A percentile compares a stretch with the other conserved stretches of the same genome.
Evolutionary conservation across 2,329 filamentous ascomycete species (phyloP).

Genomic region (Claviceps cyperi): DNA sequence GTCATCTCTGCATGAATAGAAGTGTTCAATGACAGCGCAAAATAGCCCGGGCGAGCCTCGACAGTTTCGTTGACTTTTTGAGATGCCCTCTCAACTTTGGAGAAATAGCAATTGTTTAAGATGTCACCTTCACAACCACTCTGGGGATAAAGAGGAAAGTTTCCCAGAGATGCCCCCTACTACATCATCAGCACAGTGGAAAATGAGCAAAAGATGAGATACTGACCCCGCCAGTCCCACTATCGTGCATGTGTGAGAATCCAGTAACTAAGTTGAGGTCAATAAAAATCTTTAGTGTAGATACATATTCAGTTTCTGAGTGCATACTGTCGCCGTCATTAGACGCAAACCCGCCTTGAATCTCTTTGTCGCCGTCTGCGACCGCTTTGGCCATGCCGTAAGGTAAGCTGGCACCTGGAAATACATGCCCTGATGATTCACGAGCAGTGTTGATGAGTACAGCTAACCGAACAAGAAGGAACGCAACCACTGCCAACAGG

Average conservation of each 20-base stretch:
- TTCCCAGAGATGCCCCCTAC: constrained; percentile 30
- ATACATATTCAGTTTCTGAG: too few relatives aligned
- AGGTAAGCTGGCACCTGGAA: constrained; percentile 15
- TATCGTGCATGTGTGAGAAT: constrained; percentile 18
- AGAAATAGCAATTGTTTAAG: constrained; percentile 34
- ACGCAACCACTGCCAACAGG: not conserved
- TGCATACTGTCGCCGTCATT: constrained; percentile 12
- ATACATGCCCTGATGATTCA: constrained; percentile 12
- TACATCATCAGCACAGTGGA: not conserved
- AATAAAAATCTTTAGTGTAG: not conserved
- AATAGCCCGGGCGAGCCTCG: constrained; percentile 47
- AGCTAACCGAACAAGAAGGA: too few relatives aligned
- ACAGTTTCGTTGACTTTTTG: constrained; percentile 34
- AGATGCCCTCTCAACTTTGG: constrained; percentile 30
- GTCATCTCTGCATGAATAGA: constrained; percentile 49
- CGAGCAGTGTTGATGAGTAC: not conserved
- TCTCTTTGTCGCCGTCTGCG: constrained; percentile 13
- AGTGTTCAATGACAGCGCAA: constrained; percentile 40
- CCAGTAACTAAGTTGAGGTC: constrained; percentile 12
- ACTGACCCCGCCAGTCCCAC: constrained; percentile 19
- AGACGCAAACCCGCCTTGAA: constrained; percentile 14
- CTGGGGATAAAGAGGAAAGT: constrained; percentile 37
- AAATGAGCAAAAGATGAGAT: not conserved
- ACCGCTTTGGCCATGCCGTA: constrained; percentile 18
- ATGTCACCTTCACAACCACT: constrained; percentile 30